Base-by-base conservation (phyloP, 2,329 filamentous ascomycete genomes). In the Aspergillus sp. region DNA sequence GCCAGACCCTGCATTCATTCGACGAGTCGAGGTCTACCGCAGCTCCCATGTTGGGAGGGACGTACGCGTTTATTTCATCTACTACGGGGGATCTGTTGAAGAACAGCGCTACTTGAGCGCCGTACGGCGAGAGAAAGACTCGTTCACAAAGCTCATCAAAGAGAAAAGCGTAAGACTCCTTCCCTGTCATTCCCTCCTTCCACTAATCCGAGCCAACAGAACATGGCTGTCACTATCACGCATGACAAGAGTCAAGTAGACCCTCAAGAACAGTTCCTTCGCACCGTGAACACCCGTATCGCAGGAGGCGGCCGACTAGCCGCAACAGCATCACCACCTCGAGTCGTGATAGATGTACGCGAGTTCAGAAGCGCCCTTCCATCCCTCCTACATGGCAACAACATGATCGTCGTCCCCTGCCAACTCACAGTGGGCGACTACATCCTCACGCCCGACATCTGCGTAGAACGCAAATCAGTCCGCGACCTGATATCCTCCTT, bases 361-460 rank as follows among this genome's bases (percentile, higher is more conserved):
- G 95, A 99, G 77, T 98, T 99, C 74, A 88, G 95, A 64, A 97
- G 93, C 32, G 93, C 91, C 1, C 83, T 99, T 0, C 94, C 95
- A 0, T 96, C 92, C 1, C 84, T 99, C 3, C 83, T 98, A 2
- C 94, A 99, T 74, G 95, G 91, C 1, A 89, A 91, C 54, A 91
- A 87, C 68, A 94, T 97, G 81, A 82, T 92, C 36, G 88, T 98
- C 47, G 89, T 98, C 0, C 95, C 95, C 2, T 97, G 94, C 77
- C 96, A 96, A 86, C 82, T 99, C 61, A 99, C 94, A 0, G 94
- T 99, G 0, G 95, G 92, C 64, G 95, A 99, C 79, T 99, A 99
- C 76, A 89, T 99, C 62, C 83, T 99, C 44, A 95, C 91, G 1
- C 94, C 94, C 1, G 86, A 88, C 66, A 95, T 98, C 66, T 96